These are phyloP conservation scores for Ophiostoma sp. DNA, from an alignment of 2,329 filamentous ascomycete species.

Conservation along the genomic window DNA sequence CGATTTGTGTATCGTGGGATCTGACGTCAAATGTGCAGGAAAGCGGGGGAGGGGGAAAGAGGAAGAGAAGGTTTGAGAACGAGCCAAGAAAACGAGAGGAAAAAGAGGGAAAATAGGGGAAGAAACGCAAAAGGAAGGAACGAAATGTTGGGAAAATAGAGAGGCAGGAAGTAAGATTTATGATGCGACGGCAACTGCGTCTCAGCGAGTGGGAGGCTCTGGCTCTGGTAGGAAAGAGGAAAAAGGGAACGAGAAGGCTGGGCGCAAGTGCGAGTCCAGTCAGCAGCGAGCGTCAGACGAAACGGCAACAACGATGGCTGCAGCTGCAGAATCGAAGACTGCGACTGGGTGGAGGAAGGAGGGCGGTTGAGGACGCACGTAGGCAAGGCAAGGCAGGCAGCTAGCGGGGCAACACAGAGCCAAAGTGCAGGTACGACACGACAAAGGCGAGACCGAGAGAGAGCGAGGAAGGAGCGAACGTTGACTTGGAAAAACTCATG, in stretches of 20 bases:
- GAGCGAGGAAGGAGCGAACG: background rate
- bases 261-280: background rate
- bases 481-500: background rate
- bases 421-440: background rate
- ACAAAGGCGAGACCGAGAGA: background rate
- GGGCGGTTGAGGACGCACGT: background rate
- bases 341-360: background rate
- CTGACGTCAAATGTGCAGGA: constrained; percentile 13
- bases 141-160: background rate
- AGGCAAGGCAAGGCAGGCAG: background rate
- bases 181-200: background rate
- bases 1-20: constrained; percentile 7
- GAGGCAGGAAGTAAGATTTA: constrained; percentile 9
- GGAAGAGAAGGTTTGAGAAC: background rate
- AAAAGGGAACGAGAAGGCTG: background rate
- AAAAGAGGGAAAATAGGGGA: background rate
- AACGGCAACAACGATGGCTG: background rate
- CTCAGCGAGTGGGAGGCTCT: background rate
- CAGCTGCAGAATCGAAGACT: background rate
- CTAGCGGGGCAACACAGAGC: constrained; percentile 10
- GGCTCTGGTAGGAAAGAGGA: background rate
- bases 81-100: background rate
- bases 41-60: background rate
- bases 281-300: background rate
- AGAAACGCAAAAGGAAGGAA: background rate